phyloP scores from a whole-genome alignment of 768 basidiomycete genomes.

The Pluteus cervinus region DNA sequence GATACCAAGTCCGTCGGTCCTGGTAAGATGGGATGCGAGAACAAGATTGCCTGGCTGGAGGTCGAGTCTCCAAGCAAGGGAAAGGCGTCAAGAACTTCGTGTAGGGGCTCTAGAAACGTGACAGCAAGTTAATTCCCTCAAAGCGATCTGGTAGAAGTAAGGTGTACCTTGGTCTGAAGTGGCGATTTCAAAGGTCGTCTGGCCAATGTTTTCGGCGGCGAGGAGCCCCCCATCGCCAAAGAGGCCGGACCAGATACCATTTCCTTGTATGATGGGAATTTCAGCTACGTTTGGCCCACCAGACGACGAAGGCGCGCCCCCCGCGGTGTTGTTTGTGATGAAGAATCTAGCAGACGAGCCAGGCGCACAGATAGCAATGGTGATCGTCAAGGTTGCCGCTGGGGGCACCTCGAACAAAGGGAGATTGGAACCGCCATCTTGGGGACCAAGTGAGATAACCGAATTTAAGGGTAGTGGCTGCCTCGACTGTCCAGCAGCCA shows the following conservation, averaged over 20 bases:
- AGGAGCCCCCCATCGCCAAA: conserved; percentile 46
- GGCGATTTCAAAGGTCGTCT: conserved; percentile 51
- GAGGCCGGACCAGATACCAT: conserved; percentile 44
- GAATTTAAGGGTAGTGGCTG: no score
- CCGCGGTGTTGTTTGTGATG: conserved; percentile 41
- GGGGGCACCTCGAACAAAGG: conserved; percentile 36
- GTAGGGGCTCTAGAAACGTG: conserved; percentile 37
- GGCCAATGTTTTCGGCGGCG: conserved; percentile 32
- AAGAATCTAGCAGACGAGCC: conserved; percentile 41
- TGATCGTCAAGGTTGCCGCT: conserved; percentile 33
- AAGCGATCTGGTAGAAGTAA: background rate
- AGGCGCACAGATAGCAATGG: conserved; percentile 42
- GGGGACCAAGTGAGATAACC: no score
- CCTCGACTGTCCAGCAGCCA: no score
- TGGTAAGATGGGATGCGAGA: conserved; percentile 51
- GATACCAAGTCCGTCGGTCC: conserved; percentile 26
- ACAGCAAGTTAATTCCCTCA: background rate
- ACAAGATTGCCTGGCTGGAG: conserved; percentile 63
- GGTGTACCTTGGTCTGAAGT: conserved; percentile 40
- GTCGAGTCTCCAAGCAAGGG: conserved; percentile 74
- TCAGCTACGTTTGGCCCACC: conserved; percentile 40
- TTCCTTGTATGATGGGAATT: conserved; percentile 40
- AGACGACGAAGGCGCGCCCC: conserved; percentile 27
- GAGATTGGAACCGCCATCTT: no score
- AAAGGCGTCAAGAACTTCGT: conserved; percentile 30